Base-by-base conservation (phyloP, 148 eudicot species). In the Silene uniflora region DNA sequence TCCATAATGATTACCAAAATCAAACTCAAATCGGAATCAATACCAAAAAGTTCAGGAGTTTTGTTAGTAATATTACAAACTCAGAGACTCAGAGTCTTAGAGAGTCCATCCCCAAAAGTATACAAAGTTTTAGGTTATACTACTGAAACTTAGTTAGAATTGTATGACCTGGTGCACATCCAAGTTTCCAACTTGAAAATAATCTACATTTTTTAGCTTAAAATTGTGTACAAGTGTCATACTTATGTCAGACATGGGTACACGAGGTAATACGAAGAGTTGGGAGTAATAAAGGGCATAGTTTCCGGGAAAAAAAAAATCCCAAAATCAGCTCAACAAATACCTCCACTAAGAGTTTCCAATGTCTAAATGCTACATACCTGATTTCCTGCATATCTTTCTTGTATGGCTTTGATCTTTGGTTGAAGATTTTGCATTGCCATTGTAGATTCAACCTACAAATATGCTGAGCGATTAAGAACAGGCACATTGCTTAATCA, bases 381-480 rank as follows among this genome's bases (percentile, higher is more conserved):
- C 90, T 96, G 99, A 87, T 96, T 92, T 82, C 99, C 99, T 63
- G 84, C 85, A 85, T 96, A 96, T 89, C 99, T 90, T 88, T 90
- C 92, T 83, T 96, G 99, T 72, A 96, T 96, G 52, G 99, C 98
- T 88, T 96, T 96, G 82, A 96, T 85, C 86, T 96, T 96, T 77
- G 99, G 99, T 79, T 96, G 97, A 80, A 96, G 99, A 81, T 96
- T 96, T 77, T 96, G 99, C 99, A 96, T 96, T 62, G 99, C 99
- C 72, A 96, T 62, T 44, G 98, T 91, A 56, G 99, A 96, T 75
- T 96, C 99, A 71, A 96, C 99, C 99, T 96, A 71, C 72, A 81
- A 18, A 75, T 5, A 76, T 42, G 71, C 74, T 52, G 3, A 52
- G 5, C 17, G 17, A 14, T 1, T 52, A 52, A 52, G 56, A 18